A percentile compares a stretch with the other conserved stretches of the same genome.
phyloP scores from a whole-genome alignment of 1,284 basidiomycete species.

The Moniliella sp. region DNA sequence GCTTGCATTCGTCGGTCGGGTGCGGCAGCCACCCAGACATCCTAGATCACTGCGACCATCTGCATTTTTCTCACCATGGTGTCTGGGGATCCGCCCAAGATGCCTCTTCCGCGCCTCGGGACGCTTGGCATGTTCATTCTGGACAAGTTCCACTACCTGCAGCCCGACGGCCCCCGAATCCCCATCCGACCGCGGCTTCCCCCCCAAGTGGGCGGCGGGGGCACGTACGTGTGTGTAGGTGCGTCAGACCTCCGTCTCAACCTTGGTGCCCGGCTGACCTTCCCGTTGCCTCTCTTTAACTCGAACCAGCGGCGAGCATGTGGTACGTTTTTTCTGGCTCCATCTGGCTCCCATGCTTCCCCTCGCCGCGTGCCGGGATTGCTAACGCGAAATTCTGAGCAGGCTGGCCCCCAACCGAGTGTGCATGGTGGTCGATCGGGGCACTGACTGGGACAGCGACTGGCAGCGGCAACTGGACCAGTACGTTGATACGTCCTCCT shows the following conservation, averaged over 20 bases:
- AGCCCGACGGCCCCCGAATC: conserved; percentile 1
- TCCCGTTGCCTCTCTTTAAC: too few relatives aligned
- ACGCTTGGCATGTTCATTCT: conserved; percentile 18
- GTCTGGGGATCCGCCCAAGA: too few relatives aligned
- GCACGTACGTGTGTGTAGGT: conserved; percentile 49
- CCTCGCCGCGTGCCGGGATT: background rate
- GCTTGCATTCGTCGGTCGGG: too few relatives aligned
- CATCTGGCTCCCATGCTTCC: too few relatives aligned
- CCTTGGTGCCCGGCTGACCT: too few relatives aligned
- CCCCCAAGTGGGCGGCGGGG: conserved; percentile 61
- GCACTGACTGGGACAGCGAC: conserved; percentile 50
- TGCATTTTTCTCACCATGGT: too few relatives aligned
- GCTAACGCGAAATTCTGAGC: conserved; percentile 1
- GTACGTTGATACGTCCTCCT: conserved; percentile 48
- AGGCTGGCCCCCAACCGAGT: conserved; percentile 47
- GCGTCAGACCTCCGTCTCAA: conserved; percentile 5
- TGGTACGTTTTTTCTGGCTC: conserved; percentile 5
- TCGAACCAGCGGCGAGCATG: too few relatives aligned
- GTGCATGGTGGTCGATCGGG: conserved; percentile 65
- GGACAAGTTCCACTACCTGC: conserved; percentile 10
- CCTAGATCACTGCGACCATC: too few relatives aligned
- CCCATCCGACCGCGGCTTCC: conserved; percentile 8
- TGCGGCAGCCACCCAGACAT: too few relatives aligned
- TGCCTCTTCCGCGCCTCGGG: background rate
- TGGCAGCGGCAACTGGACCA: conserved; percentile 44